phyloP scores from a whole-genome alignment of 2,329 filamentous ascomycete genomes.

The Graphiopsis chlorocephala region DNA sequence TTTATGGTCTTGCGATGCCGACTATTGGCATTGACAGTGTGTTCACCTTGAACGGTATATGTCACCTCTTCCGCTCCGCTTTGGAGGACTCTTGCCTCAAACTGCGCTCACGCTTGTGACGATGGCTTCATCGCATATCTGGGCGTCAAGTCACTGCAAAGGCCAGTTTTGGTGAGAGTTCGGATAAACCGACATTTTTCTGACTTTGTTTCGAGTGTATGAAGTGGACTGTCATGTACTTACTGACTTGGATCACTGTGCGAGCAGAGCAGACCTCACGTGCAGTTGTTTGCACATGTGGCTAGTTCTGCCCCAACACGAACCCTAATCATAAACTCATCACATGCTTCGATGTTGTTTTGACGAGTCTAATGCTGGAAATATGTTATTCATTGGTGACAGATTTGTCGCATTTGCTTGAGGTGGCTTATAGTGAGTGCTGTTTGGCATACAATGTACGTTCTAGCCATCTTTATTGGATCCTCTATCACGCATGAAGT shows the following conservation, averaged over 20 bases:
- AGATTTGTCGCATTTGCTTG: neutral
- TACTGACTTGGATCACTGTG: neutral
- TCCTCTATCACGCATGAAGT: neutral
- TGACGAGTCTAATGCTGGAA: neutral
- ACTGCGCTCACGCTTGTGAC: neutral
- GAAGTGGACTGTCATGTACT: neutral
- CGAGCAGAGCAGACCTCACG: neutral
- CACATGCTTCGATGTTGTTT: neutral
- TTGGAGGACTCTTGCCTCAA: neutral
- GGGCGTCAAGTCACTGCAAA: neutral
- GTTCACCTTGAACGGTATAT: neutral
- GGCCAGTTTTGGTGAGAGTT: neutral
- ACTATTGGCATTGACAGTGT: neutral
- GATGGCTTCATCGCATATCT: neutral
- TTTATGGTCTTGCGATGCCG: neutral
- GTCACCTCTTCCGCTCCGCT: neutral
- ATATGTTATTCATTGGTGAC: neutral
- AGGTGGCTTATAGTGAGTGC: neutral
- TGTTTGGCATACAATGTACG: neutral
- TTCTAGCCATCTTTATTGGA: neutral
- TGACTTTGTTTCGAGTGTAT: neutral
- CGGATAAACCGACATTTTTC: neutral
- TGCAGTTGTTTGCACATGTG: too few species aligned
- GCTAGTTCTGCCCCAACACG: neutral
- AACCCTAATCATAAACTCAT: neutral